These are phyloP conservation scores for Heritiera fomes DNA, from an alignment of 345 rosid genomes.

Conservation along the genomic window DNA sequence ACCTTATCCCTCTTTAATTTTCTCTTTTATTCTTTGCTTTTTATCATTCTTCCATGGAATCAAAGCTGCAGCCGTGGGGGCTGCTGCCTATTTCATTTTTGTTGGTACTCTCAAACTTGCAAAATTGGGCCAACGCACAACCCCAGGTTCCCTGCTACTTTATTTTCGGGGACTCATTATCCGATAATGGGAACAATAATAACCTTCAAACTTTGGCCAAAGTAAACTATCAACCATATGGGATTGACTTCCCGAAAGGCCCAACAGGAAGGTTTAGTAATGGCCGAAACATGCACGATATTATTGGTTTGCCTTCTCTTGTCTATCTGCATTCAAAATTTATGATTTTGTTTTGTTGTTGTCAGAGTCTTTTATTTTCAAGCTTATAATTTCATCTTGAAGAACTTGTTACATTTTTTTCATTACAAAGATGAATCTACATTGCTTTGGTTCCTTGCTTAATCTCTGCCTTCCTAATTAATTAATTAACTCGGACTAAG, in stretches of 20 bases:
- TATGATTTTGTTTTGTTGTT: no score
- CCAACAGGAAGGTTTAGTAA: conserved; percentile 69
- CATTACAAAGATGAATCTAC: no score
- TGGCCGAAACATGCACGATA: conserved; percentile 51
- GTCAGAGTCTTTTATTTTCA: neutral
- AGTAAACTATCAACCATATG: conserved; percentile 61
- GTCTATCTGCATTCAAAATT: neutral
- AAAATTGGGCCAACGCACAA: neutral
- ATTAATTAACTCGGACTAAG: no score
- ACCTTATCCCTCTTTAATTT: neutral
- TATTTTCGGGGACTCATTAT: conserved; percentile 65
- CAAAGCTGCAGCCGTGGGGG: neutral
- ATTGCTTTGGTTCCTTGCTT: neutral
- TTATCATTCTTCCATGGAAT: neutral
- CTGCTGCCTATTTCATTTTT: neutral
- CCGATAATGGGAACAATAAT: conserved; percentile 68
- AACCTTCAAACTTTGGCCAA: conserved; percentile 43
- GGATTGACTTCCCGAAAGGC: conserved; percentile 53
- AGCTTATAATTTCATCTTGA: neutral
- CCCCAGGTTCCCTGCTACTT: conserved; percentile 54
- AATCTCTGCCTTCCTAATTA: no score
- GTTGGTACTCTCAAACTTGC: neutral
- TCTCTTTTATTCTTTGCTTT: no score
- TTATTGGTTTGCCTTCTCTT: conserved; percentile 42
- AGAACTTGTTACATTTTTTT: no score